Percentiles rank a stretch among this genome's conserved stretches.
These are phyloP conservation scores for Phaeomoniella chlamydospora DNA, from an alignment of 2,329 filamentous ascomycete genomes.

Conservation along the genomic window DNA sequence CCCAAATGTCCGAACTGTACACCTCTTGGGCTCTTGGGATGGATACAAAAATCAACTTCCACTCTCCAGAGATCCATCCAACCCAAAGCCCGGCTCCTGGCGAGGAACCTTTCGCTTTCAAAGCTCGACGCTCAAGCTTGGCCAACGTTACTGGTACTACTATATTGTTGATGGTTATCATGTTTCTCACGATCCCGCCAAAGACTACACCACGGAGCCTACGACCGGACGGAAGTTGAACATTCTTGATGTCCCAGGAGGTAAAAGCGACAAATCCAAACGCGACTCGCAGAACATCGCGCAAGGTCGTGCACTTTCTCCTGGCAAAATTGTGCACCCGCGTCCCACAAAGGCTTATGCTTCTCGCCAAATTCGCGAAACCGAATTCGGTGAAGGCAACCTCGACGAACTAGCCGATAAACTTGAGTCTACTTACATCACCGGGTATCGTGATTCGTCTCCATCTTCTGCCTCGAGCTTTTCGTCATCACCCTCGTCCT, in stretches of 20 bases:
- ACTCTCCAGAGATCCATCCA: conserved; percentile 65
- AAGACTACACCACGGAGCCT: conserved; percentile 79
- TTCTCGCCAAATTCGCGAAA: conserved; percentile 73
- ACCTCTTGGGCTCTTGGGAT: conserved; percentile 96
- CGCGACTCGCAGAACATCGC: conserved; percentile 49
- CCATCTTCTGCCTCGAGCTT: conserved; percentile 45
- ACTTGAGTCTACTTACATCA: conserved; percentile 57
- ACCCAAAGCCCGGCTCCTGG: conserved; percentile 81
- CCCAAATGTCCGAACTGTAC: conserved; percentile 90
- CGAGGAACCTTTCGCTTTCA: conserved; percentile 95
- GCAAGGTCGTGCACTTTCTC: conserved; percentile 77
- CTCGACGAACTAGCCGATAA: conserved; percentile 68
- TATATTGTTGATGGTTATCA: conserved; percentile 99
- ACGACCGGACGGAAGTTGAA: conserved; percentile 95
- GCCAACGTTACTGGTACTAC: conserved; percentile 99
- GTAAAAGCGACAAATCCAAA: conserved; percentile 29
- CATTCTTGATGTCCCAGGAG: conserved; percentile 79
- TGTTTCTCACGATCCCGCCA: conserved; percentile 87
- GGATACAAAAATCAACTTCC: conserved; percentile 90
- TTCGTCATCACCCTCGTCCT: conserved; percentile 29
- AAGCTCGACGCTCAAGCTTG: conserved; percentile 68
- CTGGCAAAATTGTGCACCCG: conserved; percentile 80
- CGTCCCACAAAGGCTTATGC: conserved; percentile 80
- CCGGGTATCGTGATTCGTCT: conserved; percentile 51
- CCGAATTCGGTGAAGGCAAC: conserved; percentile 55